Conservation (phyloP, 2,329 filamentous ascomycete species). For the Pseudogymnoascus sp. region DNA sequence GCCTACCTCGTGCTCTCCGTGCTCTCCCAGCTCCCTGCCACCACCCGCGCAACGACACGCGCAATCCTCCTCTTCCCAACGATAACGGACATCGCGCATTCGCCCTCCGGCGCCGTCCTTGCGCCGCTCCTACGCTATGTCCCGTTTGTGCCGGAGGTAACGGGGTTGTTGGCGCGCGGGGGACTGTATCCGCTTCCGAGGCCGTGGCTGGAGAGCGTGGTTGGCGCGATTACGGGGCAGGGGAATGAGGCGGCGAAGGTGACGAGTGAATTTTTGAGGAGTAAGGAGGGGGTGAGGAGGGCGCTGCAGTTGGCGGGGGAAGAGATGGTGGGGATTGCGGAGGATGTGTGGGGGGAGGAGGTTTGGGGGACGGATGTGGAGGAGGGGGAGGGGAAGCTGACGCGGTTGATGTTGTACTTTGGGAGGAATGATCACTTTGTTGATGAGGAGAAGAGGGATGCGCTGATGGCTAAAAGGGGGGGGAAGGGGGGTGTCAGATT, state of each 20-base stretch:
- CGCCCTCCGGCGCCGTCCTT: constrained; percentile 43
- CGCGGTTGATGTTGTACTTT: background rate
- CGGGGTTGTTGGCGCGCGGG: constrained; percentile 18
- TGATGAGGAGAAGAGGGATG: constrained; percentile 44
- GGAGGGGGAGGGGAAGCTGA: background rate
- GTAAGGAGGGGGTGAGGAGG: constrained; percentile 50
- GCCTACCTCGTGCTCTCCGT: constrained; percentile 63
- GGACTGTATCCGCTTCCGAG: constrained; percentile 37
- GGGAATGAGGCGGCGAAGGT: constrained; percentile 39
- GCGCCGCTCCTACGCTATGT: constrained; percentile 1
- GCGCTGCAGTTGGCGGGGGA: constrained; percentile 49
- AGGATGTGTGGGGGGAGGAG: constrained; percentile 50
- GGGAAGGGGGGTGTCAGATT: constrained; percentile 22
- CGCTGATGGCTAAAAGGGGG: constrained; percentile 40
- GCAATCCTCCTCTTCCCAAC: constrained; percentile 67
- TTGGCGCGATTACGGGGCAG: constrained; percentile 38
- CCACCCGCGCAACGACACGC: constrained; percentile 24
- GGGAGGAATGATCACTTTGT: constrained; percentile 49
- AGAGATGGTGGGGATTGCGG: constrained; percentile 49
- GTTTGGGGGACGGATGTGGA: constrained; percentile 41
- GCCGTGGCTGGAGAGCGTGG: constrained; percentile 34
- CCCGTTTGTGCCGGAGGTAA: constrained; percentile 12
- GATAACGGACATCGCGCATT: constrained; percentile 59
- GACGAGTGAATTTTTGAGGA: constrained; percentile 46
- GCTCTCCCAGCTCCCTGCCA: constrained; percentile 42